Evolutionary conservation across 805 yeast genomes (phyloP), one percentile per base, ranked within the genome.

Genomic region (Candida arabinofermentans): DNA sequence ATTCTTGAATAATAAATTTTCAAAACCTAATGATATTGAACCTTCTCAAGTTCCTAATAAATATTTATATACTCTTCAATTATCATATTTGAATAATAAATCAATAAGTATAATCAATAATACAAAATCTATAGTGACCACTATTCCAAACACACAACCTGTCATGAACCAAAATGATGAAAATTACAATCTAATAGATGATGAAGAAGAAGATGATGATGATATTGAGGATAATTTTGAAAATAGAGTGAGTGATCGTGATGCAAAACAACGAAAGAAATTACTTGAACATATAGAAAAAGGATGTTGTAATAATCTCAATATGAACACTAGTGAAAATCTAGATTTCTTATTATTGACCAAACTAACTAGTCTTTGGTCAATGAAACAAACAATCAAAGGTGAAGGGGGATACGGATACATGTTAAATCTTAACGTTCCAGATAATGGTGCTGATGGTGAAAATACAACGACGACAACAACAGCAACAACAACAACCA

Each of bases 351-450:
- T 86, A 34, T 58, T 82, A 2, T 66, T 66, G 17, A 71, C 71
- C 24, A 82, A 83, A 53, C 59, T 86, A 40, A 83, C 79, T 55
- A 76, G 86, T 48, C 57, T 82, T 38, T 86, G 95, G 95, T 63
- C 70, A 0, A 69, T 76, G 34, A 67, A 86, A 46, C 95, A 86
- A 58, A 67, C 75, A 8, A 72, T 85, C 37, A 75, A 77, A 52
- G 93, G 91, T 1, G 90, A 84, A 46, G 83, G 84, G 8, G 95
- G 95, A 0, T 72, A 73, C 40, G 74, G 77, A 5, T 86, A 81
- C 54, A 74, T 75, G 46, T 54, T 84, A 3, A 73, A 70, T 26
- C 58, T 61, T 22, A 55, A 59, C 2, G 42, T 58, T 3, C 44
- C 53, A 4, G 44, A 37, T 12, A 57, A 57, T 17, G 36, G 36